These are phyloP conservation scores for Cladorrhinum sp. DNA, from an alignment of 2,329 filamentous ascomycete genomes.

Conservation along the genomic window DNA sequence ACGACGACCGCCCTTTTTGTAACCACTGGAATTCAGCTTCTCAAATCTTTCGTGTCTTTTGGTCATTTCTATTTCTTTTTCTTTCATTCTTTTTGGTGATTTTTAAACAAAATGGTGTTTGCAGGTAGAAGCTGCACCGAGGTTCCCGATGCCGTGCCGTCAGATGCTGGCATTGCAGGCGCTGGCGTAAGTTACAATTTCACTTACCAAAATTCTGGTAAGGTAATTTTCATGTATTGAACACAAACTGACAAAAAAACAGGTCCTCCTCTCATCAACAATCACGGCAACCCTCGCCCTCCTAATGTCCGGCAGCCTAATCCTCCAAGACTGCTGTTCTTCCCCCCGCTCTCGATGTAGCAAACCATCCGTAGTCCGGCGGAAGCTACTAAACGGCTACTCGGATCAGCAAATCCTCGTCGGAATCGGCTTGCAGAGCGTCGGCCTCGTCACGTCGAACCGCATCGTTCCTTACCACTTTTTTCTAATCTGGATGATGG, in stretches of 20 bases:
- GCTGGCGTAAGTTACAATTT: conserved; percentile 45
- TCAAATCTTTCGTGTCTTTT: background rate
- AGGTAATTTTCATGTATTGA: too few species aligned
- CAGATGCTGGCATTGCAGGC: conserved; percentile 58
- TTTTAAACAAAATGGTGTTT: conserved; percentile 12
- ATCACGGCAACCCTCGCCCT: conserved; percentile 60
- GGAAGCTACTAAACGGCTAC: conserved; percentile 63
- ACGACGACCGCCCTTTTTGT: background rate
- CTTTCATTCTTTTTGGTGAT: background rate
- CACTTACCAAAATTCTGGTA: background rate
- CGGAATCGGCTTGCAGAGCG: conserved; percentile 64
- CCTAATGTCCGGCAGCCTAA: conserved; percentile 52
- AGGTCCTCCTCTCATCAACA: conserved; percentile 65
- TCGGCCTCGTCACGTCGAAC: conserved; percentile 59
- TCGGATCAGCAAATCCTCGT: conserved; percentile 68
- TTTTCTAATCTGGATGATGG: conserved; percentile 68
- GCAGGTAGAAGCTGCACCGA: conserved; percentile 38
- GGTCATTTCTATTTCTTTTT: background rate
- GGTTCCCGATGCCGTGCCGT: conserved; percentile 43
- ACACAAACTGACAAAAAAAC: background rate
- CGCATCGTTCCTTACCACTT: conserved; percentile 65
- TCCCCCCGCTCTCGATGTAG: conserved; percentile 17
- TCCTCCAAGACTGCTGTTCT: conserved; percentile 47
- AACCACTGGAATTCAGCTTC: too few species aligned
- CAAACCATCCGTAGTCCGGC: conserved; percentile 50